These are phyloP conservation scores for Dioscorea cayenensis DNA, from an alignment of 116 monocot genomes.

Conservation along the genomic window DNA sequence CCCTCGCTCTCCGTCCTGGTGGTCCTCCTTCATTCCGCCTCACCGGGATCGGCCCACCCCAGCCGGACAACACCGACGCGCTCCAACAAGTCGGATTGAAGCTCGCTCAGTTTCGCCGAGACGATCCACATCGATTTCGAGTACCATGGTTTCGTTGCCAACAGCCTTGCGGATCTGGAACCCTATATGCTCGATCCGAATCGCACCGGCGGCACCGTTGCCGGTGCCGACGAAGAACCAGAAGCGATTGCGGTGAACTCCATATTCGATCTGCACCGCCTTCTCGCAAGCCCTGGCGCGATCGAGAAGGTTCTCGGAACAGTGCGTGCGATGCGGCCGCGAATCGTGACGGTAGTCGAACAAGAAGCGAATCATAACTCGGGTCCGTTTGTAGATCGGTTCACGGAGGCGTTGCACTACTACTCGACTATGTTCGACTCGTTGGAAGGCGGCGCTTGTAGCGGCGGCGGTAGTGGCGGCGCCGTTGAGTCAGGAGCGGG, in stretches of 20 bases:
- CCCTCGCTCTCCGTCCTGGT: constrained; percentile 65
- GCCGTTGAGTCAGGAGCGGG: constrained; percentile 5
- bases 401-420: constrained; percentile 85
- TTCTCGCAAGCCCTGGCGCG: constrained; percentile 29
- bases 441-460: constrained; percentile 37
- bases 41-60: constrained; percentile 62
- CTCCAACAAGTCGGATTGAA: constrained; percentile 61
- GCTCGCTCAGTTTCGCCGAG: constrained; percentile 67
- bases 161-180: constrained; percentile 57
- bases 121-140: constrained; percentile 65
- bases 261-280: constrained; percentile 58
- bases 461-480: constrained; percentile 12
- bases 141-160: constrained; percentile 50
- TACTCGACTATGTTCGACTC: constrained; percentile 97
- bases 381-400: constrained; percentile 57
- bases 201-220: background rate
- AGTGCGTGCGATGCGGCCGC: constrained; percentile 47
- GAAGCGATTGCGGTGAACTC: constrained; percentile 81
- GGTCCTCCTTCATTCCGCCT: constrained; percentile 66
- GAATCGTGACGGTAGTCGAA: constrained; percentile 76
- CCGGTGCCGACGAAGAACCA: constrained; percentile 8
- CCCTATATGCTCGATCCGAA: constrained; percentile 43
- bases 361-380: constrained; percentile 87
- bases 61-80: constrained; percentile 47
- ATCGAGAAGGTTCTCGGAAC: constrained; percentile 31